These are phyloP conservation scores for Cytospora piceicola DNA, from an alignment of 2,329 filamentous ascomycete species.

Conservation along the genomic window DNA sequence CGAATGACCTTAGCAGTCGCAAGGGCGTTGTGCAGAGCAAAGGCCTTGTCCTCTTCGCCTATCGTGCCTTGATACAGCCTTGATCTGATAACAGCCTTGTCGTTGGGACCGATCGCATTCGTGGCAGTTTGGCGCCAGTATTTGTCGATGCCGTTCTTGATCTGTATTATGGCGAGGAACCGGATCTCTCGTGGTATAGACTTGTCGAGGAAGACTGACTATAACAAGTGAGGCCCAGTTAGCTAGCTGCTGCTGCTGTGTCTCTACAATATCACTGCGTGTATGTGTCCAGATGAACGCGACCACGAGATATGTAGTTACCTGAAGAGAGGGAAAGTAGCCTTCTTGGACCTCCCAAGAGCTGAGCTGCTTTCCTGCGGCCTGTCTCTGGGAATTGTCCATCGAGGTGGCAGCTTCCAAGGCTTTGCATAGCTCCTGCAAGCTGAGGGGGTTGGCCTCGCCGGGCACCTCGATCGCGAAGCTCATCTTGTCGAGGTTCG, in stretches of 20 bases:
- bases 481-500: conserved; percentile 54
- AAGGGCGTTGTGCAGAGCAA: conserved; percentile 87
- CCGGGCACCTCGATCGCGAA: conserved; percentile 79
- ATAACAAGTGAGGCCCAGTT: conserved; percentile 13
- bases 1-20: conserved; percentile 86
- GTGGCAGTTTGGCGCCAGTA: conserved; percentile 73
- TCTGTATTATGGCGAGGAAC: conserved; percentile 87
- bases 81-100: conserved; percentile 77
- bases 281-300: neutral
- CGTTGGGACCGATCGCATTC: conserved; percentile 72
- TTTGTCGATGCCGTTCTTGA: conserved; percentile 96
- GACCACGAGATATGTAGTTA: conserved; percentile 39
- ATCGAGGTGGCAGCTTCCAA: conserved; percentile 67
- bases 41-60: conserved; percentile 71
- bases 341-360: conserved; percentile 70
- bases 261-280: neutral
- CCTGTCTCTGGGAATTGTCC: conserved; percentile 65
- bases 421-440: conserved; percentile 65
- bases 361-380: conserved; percentile 70
- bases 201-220: conserved; percentile 82
- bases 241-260: conserved; percentile 5
- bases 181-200: conserved; percentile 77
- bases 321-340: conserved; percentile 73
- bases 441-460: conserved; percentile 73
- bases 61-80: conserved; percentile 77